Percentiles rank a stretch among this genome's conserved stretches.
These are phyloP conservation scores for Fusarium fujikuroi DNA, from an alignment of 2,329 filamentous ascomycete genomes.

Conservation along the genomic window DNA sequence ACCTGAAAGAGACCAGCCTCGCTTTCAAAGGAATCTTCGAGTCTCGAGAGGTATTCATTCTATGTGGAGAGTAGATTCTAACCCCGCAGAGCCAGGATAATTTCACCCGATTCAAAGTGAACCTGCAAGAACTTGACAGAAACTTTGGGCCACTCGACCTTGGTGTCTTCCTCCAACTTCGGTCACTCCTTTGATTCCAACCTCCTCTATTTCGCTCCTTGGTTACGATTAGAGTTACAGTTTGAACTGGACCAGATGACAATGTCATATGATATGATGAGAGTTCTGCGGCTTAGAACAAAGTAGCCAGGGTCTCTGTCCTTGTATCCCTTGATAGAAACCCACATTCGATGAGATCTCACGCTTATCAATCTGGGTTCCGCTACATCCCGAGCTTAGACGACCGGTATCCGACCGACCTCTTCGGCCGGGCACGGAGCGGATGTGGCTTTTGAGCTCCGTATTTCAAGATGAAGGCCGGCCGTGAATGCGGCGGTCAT, in stretches of 20 bases:
- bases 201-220: constrained; percentile 2
- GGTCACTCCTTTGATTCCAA: neutral
- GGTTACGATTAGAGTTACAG: neutral
- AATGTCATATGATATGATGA: constrained; percentile 4
- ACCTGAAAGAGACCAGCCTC: neutral
- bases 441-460: constrained; percentile 11
- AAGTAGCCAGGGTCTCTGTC: neutral
- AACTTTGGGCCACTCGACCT: neutral
- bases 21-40: neutral
- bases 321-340: neutral
- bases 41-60: neutral
- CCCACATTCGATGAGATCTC: constrained; percentile 12
- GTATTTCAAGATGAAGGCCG: neutral
- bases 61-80: neutral
- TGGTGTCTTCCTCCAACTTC: neutral
- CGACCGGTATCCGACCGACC: neutral
- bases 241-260: neutral
- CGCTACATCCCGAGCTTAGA: neutral
- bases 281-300: neutral
- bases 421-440: constrained; percentile 16
- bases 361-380: neutral
- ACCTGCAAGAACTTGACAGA: neutral
- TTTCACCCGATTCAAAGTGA: neutral
- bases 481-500: neutral
- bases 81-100: neutral